These are phyloP conservation scores for Ailanthus altissimus DNA, from an alignment of 345 rosid genomes.

Conservation along the genomic window DNA sequence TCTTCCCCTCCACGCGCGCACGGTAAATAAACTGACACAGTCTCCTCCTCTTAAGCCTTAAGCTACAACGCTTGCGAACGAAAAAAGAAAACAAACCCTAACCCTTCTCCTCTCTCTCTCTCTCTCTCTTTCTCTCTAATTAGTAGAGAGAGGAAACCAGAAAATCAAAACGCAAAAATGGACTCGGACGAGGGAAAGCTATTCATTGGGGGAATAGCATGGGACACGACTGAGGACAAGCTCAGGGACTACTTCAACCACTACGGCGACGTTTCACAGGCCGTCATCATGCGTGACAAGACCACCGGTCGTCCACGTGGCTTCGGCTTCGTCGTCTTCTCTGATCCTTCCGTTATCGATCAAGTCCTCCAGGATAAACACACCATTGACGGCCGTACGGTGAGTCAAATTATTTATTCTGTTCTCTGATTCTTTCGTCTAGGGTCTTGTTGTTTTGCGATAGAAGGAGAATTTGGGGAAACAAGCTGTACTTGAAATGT, in stretches of 20 bases:
- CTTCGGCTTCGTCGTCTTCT: conserved; percentile 58
- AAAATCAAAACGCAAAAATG: conserved; percentile 26
- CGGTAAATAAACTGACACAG: neutral
- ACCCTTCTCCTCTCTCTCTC: neutral
- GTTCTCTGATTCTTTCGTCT: neutral
- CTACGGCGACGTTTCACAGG: conserved; percentile 52
- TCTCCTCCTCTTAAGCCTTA: too few species aligned
- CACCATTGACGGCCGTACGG: conserved; percentile 57
- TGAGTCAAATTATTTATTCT: conserved; percentile 19
- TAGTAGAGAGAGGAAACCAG: neutral
- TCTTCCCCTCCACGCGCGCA: neutral
- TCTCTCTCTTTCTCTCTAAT: neutral
- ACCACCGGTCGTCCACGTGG: conserved; percentile 62
- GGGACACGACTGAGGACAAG: conserved; percentile 63
- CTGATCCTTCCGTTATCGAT: conserved; percentile 52
- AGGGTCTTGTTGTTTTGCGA: neutral
- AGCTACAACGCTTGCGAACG: neutral
- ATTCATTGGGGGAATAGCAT: conserved; percentile 64
- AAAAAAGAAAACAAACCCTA: conserved; percentile 3
- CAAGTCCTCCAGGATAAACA: conserved; percentile 54
- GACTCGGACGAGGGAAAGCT: conserved; percentile 71
- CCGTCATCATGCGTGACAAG: conserved; percentile 57
- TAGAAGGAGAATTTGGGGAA: neutral
- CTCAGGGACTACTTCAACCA: conserved; percentile 47
- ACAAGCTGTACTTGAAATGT: neutral